Base-by-base conservation (phyloP, 176 grass and related monocot species). In the Bonia amplexicaulis region DNA sequence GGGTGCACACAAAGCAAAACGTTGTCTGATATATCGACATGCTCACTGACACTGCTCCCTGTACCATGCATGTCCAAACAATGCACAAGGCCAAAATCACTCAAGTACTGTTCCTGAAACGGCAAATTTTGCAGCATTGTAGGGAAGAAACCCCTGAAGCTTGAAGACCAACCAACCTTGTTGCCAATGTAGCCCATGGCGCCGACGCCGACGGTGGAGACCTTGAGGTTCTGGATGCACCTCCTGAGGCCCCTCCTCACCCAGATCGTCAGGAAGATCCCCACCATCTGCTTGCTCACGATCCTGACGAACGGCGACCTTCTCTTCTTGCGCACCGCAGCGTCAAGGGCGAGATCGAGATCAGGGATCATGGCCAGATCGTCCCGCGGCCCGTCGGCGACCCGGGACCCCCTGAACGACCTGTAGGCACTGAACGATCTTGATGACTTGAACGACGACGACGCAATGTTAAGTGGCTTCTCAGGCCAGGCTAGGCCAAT, bases 161-260 rank as follows among this genome's bases (percentile, higher is more conserved):
- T 59, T 42, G 9, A 65, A 31, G 26, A 33, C 2, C 14, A 74
- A 55, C 78, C 85, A 37, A 87, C 89, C 86, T 96, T 98, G 90
- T 96, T 98, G 72, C 96, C 96, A 57, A 98, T 98, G 86, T 96
- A 98, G 9, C 96, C 96, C 96, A 98, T 98, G 87, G 91, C 91
- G 55, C 96, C 96, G 58, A 61, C 58, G 58, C 4, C n/a, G 58
- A 26, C 58, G 23, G 58, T 61, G 4, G n/a, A 61, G 58, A 61
- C 58, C 23, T 61, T 61, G 58, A 61, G 23, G 58, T 26, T 61
- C 58, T 61, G n/a, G 58, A 61, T 61, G 58, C 58, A 61, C 96
- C 89, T 89, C 22, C 96, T 73, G 39, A 98, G 87, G 20, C n/a
- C 58, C 23, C 23, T 61, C 58, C n/a, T 61, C 58, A 26, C 58